phyloP scores from a whole-genome alignment of 208 protist species.

The Cochliopodium minus region DNA sequence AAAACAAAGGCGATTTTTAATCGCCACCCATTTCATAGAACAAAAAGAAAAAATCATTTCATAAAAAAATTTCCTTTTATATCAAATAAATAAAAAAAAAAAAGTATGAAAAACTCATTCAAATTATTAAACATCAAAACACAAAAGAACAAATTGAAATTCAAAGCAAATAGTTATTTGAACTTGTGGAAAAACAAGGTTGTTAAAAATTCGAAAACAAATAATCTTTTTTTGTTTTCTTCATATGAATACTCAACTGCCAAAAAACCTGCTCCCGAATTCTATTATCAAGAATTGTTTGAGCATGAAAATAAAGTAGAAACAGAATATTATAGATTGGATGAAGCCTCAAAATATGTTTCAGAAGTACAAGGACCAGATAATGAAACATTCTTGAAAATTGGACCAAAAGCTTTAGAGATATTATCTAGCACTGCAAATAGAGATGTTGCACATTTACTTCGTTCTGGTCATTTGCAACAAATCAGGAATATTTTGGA shows the following conservation, averaged over 20 bases:
- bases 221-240: neutral
- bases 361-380: neutral
- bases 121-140: neutral
- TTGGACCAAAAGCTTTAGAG: conserved; percentile 61
- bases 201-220: neutral
- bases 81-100: neutral
- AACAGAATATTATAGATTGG: neutral
- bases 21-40: neutral
- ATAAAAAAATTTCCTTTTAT: neutral
- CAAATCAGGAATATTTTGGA: conserved; percentile 76
- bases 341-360: neutral
- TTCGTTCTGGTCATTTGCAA: conserved; percentile 69
- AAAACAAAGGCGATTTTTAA: neutral
- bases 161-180: neutral
- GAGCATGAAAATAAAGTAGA: neutral
- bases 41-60: neutral
- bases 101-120: neutral
- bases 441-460: conserved; percentile 74
- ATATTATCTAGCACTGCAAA: conserved; percentile 61
- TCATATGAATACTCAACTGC: neutral
- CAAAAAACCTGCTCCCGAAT: too few relatives aligned
- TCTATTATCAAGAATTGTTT: neutral
- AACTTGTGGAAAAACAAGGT: neutral
- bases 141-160: neutral
- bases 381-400: conserved; percentile 44